phyloP scores from a whole-genome alignment of 495 filamentous ascomycete genomes.

The Penicillium verhagenii region DNA sequence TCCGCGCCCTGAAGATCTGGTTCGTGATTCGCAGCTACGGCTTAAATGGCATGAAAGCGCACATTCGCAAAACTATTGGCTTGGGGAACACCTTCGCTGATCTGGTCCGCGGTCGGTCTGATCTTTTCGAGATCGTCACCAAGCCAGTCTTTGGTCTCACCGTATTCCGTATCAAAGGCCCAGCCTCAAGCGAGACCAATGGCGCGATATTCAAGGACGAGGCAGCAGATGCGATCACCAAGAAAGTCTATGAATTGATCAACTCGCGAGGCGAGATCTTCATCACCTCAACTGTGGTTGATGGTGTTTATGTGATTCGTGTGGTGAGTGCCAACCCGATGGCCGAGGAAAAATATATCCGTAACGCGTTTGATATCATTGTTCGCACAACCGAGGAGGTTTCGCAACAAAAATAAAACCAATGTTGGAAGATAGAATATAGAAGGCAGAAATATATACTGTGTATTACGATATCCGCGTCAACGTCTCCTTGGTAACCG shows the following conservation, averaged over 20 bases:
- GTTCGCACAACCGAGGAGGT: constrained; percentile 67
- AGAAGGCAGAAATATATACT: not conserved
- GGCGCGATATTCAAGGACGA: constrained; percentile 37
- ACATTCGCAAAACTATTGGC: constrained; percentile 64
- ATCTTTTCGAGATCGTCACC: constrained; percentile 77
- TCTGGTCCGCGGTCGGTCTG: constrained; percentile 56
- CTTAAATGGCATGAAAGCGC: constrained; percentile 69
- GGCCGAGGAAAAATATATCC: constrained; percentile 70
- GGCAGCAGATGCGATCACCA: constrained; percentile 65
- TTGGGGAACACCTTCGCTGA: constrained; percentile 70
- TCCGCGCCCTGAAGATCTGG: constrained; percentile 93
- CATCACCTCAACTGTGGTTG: constrained; percentile 74
- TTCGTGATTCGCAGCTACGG: constrained; percentile 92
- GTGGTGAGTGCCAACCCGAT: constrained; percentile 70
- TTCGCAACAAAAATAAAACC: constrained; percentile 14
- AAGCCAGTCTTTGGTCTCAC: constrained; percentile 78
- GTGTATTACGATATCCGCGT: not conserved
- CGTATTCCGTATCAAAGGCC: constrained; percentile 59
- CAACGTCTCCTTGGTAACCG: too few relatives aligned
- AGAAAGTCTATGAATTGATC: constrained; percentile 73
- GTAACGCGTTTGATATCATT: constrained; percentile 75
- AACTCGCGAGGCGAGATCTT: constrained; percentile 79
- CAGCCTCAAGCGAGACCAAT: constrained; percentile 21
- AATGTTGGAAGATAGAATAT: not conserved
- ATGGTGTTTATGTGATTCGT: constrained; percentile 77